Evolutionary conservation across 371 early-diverging fungal species (phyloP).

Genomic region (Mucor saturninus): DNA sequence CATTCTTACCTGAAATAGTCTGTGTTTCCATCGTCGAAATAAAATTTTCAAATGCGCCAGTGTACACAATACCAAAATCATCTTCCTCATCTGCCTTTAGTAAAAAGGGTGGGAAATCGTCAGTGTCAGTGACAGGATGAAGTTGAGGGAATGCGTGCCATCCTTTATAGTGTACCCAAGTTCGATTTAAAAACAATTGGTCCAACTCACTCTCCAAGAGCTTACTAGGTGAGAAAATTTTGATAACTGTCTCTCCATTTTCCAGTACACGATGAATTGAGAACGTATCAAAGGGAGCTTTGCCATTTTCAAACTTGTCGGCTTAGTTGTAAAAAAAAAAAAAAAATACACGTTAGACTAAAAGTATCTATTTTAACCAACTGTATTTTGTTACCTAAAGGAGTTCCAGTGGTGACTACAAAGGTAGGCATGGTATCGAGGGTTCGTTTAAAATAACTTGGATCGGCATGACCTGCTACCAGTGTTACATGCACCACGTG

Average conservation of each 20-base stretch:
- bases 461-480: slow-evolving; percentile 62
- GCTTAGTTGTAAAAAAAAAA: slow-evolving; percentile 13
- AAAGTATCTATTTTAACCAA: slow-evolving; percentile 8
- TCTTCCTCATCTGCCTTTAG: slow-evolving; percentile 28
- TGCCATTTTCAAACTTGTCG: slow-evolving; percentile 32
- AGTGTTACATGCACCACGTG: slow-evolving; percentile 69
- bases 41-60: slow-evolving; percentile 64
- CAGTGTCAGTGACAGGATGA: slow-evolving; percentile 31
- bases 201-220: slow-evolving; percentile 50
- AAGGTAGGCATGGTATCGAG: slow-evolving; percentile 49
- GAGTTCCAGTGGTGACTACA: slow-evolving; percentile 59
- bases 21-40: slow-evolving; percentile 78
- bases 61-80: slow-evolving; percentile 55
- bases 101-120: slow-evolving; percentile 33
- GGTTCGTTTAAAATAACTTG: slow-evolving; percentile 54
- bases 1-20: slow-evolving; percentile 61
- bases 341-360: neutral
- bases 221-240: slow-evolving; percentile 58
- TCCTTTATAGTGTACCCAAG: slow-evolving; percentile 59
- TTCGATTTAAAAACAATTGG: slow-evolving; percentile 49
- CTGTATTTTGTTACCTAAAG: slow-evolving; percentile 30
- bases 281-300: slow-evolving; percentile 56
- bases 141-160: slow-evolving; percentile 77
- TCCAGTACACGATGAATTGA: slow-evolving; percentile 45
- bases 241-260: slow-evolving; percentile 60